Evolutionary conservation across 495 filamentous ascomycete species (phyloP).

Genomic region (Recurvomyces mirabilis): DNA sequence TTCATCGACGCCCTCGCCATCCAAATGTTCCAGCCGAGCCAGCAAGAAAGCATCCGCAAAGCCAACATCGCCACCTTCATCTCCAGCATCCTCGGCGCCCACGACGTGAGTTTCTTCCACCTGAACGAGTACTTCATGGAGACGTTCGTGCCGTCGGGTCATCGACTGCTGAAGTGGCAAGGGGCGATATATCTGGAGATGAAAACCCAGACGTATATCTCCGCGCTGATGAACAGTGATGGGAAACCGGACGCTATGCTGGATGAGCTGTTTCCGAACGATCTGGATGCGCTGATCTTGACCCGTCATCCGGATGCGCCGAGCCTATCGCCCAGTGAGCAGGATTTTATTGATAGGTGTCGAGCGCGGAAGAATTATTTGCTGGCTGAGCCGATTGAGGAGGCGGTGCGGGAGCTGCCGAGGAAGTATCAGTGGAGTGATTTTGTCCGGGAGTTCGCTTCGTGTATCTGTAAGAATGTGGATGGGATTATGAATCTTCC

Average conservation of each 20-base stretch:
- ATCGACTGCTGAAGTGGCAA: slow-evolving; percentile 57
- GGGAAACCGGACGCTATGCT: slow-evolving; percentile 55
- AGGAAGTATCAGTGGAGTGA: slow-evolving; percentile 74
- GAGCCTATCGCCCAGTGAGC: slow-evolving; percentile 56
- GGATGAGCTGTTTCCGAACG: slow-evolving; percentile 60
- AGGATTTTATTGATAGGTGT: slow-evolving; percentile 58
- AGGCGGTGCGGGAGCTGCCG: slow-evolving; percentile 50
- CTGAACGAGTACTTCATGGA: slow-evolving; percentile 75
- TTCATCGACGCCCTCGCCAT: slow-evolving; percentile 65
- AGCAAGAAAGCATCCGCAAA: slow-evolving; percentile 59
- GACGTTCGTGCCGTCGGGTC: slow-evolving; percentile 69
- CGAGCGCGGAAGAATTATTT: slow-evolving; percentile 57
- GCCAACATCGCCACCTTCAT: slow-evolving; percentile 82
- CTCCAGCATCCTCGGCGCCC: slow-evolving; percentile 62
- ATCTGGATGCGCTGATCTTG: slow-evolving; percentile 53
- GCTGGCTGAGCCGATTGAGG: slow-evolving; percentile 48
- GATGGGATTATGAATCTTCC: slow-evolving; percentile 42
- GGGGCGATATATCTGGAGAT: slow-evolving; percentile 66
- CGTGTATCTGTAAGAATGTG: slow-evolving; percentile 65
- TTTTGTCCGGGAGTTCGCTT: slow-evolving; percentile 61
- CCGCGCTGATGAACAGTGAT: slow-evolving; percentile 47
- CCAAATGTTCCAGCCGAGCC: slow-evolving; percentile 40
- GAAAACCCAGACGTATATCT: slow-evolving; percentile 78
- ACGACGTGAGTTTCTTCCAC: slow-evolving; percentile 72
- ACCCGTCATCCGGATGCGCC: slow-evolving; percentile 53